Percentiles rank a stretch among this genome's conserved stretches.
Evolutionary conservation across 2,329 filamentous ascomycete species (phyloP).

Genomic region (Stagonosporopsis cucurbitacearum): DNA sequence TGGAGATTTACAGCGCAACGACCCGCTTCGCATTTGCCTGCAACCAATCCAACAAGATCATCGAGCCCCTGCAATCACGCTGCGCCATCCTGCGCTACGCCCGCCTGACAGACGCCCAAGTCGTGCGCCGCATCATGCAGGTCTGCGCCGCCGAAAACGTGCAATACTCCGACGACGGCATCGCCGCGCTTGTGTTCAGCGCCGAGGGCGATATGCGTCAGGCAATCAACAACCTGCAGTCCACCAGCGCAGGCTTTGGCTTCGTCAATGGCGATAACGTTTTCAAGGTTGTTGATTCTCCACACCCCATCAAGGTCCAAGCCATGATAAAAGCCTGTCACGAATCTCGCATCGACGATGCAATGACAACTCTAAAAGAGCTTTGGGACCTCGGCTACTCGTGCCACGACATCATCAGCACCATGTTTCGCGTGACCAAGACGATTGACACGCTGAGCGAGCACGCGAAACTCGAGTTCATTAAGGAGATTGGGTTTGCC

Average conservation of each 20-base stretch:
- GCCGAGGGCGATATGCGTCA: constrained; percentile 99
- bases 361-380: constrained; percentile 84
- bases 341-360: constrained; percentile 87
- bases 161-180: constrained; percentile 87
- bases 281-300: constrained; percentile 95
- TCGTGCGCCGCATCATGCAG: constrained; percentile 88
- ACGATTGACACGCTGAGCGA: constrained; percentile 91
- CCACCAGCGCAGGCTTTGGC: constrained; percentile 89
- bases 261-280: constrained; percentile 98
- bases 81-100: constrained; percentile 96
- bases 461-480: constrained; percentile 95
- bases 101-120: constrained; percentile 87
- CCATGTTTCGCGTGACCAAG: constrained; percentile 99
- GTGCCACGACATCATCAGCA: constrained; percentile 98
- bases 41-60: constrained; percentile 99
- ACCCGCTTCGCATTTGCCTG: constrained; percentile 98
- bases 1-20: constrained; percentile 98
- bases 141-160: constrained; percentile 93
- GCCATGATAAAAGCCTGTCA: constrained; percentile 98
- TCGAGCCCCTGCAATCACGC: constrained; percentile 95
- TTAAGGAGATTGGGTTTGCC: constrained; percentile 97
- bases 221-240: constrained; percentile 98
- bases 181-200: constrained; percentile 95
- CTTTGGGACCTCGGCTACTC: constrained; percentile 95
- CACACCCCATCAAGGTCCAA: constrained; percentile 97